Base-by-base conservation (phyloP, 1,284 basidiomycete genomes). In the Golubevia pallescens region DNA sequence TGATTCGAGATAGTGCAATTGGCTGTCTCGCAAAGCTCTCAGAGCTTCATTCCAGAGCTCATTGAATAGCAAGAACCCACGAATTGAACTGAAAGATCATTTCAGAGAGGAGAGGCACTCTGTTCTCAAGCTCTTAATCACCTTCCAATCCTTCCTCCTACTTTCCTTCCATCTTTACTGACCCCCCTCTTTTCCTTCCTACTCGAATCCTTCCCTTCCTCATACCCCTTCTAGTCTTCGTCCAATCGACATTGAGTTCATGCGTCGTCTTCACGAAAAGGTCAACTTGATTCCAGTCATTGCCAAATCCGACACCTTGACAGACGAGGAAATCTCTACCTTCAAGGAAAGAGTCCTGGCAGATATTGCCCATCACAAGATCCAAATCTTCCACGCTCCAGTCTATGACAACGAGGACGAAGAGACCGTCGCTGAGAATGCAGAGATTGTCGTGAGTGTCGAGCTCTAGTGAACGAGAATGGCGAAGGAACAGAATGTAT, bases 261-360 rank as follows among this genome's bases (percentile, higher is more conserved):
- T 84, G 74, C 73, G 78, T 60, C 75, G 80, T 55, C 67, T 84
- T 63, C 75, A 81, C 68, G 73, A 80, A 56, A 80, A 77, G 60
- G 81, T 82, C 72, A 84, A 80, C 67, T 74, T 84, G 42, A 83
- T 84, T 56, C 81, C 81, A 54, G 74, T 84, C 67, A 82, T 84
- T 61, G 81, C 81, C 69, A 84, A 84, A 69, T 78, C 78, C 5
- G 81, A 84, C 64, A 84, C 80, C 32, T 71, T 84, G 57, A 78
- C 80, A 42, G 80, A 81, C 54, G 74, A 78, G 55, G 80, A 84
- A 65, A 73, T 84, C 57, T 61, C 62, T 32, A 28, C 60, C 32
- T 81, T 81, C 75, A 84, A 84, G 78, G 75, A 80, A 65, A 66
- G 81, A 42, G 75, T 84, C 66, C 69, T 84, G 60, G 71, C 61